Conservation (phyloP, 192 early-diverging fungal species). For the Podila epigama region DNA sequence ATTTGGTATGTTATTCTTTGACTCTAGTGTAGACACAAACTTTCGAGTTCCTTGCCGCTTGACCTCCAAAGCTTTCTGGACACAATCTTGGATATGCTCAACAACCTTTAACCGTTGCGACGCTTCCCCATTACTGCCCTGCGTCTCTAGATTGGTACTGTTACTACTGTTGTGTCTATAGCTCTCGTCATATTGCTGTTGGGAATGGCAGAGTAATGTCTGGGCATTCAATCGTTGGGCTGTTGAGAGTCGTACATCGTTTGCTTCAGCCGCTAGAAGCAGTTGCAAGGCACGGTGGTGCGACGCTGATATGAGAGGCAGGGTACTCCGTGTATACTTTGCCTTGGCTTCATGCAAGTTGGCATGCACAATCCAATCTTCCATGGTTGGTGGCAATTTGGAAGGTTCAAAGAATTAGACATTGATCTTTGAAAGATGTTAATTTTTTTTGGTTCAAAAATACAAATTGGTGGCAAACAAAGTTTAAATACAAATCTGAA, state of each 20-base stretch:
- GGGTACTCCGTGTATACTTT: not conserved
- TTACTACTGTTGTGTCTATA: constrained; percentile 13
- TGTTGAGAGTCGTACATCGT: constrained; percentile 18
- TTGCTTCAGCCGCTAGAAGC: constrained; percentile 33
- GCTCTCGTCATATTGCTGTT: constrained; percentile 15
- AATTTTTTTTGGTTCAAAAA: not conserved
- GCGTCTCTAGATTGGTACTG: too few relatives aligned
- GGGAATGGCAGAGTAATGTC: constrained; percentile 25
- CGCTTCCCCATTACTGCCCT: not conserved
- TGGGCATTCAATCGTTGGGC: constrained; percentile 33
- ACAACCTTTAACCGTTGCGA: not conserved
- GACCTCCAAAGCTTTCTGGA: constrained; percentile 11
- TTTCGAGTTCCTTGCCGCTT: not conserved
- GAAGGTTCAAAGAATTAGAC: not conserved
- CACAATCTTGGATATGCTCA: constrained; percentile 13
- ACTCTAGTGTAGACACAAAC: constrained; percentile 14
- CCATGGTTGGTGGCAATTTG: constrained; percentile 10
- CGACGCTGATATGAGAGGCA: constrained; percentile 33
- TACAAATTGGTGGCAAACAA: constrained; percentile 10
- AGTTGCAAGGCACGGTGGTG: constrained; percentile 28
- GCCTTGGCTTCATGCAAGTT: constrained; percentile 24
- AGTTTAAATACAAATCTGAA: too few relatives aligned
- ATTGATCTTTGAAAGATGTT: too few relatives aligned
- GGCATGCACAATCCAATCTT: constrained; percentile 14
- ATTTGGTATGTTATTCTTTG: constrained; percentile 1